A percentile compares a stretch with the other conserved stretches of the same genome.
These are phyloP conservation scores for Cadophora malorum DNA, from an alignment of 2,329 filamentous ascomycete species.

Conservation along the genomic window DNA sequence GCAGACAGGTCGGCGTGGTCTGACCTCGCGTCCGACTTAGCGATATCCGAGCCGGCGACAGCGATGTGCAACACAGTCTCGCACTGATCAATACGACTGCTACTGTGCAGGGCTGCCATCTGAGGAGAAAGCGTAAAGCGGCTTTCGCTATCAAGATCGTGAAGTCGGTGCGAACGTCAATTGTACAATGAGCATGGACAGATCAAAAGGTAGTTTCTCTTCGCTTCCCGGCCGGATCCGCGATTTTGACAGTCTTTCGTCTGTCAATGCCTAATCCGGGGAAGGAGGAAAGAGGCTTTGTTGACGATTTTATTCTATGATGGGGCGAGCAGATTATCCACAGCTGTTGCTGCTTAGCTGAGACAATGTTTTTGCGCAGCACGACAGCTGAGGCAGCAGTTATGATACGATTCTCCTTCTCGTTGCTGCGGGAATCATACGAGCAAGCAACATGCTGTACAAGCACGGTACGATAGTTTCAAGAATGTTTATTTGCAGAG, in stretches of 20 bases:
- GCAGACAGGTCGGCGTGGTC: not conserved
- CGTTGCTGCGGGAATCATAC: slow-evolving; percentile 5
- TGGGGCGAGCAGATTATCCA: too few species aligned
- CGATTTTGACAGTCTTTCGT: too few species aligned
- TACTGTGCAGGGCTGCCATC: too few species aligned
- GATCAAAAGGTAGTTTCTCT: not conserved
- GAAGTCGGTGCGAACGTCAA: too few species aligned
- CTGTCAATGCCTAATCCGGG: too few species aligned
- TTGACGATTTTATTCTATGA: too few species aligned
- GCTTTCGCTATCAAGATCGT: too few species aligned
- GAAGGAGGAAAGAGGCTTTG: too few species aligned
- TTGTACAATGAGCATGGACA: too few species aligned
- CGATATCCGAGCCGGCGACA: slow-evolving; percentile 1
- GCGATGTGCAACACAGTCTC: not conserved
- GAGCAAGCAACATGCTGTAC: not conserved
- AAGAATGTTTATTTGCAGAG: slow-evolving; percentile 6
- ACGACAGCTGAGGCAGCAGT: not conserved
- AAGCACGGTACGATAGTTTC: not conserved
- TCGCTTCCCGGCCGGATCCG: too few species aligned
- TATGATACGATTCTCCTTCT: not conserved
- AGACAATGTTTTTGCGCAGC: not conserved
- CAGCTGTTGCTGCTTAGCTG: not conserved
- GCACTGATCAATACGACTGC: too few species aligned
- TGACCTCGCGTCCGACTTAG: not conserved
- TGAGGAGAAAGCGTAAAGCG: too few species aligned